Evolutionary conservation across 148 eudicot genomes (phyloP).

Genomic region (Diospyros lotus): DNA sequence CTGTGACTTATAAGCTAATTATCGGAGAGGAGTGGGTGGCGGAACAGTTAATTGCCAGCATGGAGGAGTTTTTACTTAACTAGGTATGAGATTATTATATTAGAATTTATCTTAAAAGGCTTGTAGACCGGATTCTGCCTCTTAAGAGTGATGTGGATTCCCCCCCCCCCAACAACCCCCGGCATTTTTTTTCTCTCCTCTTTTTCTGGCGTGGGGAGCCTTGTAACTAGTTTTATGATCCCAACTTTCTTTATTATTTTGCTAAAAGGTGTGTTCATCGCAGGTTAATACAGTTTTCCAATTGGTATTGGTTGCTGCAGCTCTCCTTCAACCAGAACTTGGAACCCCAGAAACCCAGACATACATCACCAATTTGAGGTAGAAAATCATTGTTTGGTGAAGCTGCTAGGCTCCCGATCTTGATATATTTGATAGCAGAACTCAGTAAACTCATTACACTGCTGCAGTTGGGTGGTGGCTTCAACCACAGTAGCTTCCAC

Average conservation of each 20-base stretch:
- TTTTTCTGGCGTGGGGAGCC: too few species aligned
- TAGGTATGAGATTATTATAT: neutral
- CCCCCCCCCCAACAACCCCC: too few species aligned
- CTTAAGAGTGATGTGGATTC: neutral
- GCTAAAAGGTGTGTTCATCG: neutral
- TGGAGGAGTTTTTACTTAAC: neutral
- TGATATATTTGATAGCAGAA: neutral
- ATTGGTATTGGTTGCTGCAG: conserved; percentile 69
- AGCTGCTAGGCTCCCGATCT: neutral
- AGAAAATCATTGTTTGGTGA: conserved; percentile 3
- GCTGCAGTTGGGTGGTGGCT: conserved; percentile 87
- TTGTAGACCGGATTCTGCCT: neutral
- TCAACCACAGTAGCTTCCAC: conserved; percentile 83
- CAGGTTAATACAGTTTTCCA: conserved; percentile 96
- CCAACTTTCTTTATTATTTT: neutral
- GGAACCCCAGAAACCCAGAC: conserved; percentile 62
- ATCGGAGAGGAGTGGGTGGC: neutral
- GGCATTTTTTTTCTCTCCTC: too few species aligned
- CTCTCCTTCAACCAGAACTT: conserved; percentile 91
- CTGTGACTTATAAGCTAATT: neutral
- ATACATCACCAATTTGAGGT: conserved; percentile 84
- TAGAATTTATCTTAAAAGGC: neutral
- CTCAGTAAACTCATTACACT: neutral
- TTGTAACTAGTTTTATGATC: too few species aligned
- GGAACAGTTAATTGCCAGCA: neutral